Percentiles rank a stretch among this genome's conserved stretches.
Evolutionary conservation across 495 filamentous ascomycete genomes (phyloP).

Genomic region (Annulohypoxylon stygium): DNA sequence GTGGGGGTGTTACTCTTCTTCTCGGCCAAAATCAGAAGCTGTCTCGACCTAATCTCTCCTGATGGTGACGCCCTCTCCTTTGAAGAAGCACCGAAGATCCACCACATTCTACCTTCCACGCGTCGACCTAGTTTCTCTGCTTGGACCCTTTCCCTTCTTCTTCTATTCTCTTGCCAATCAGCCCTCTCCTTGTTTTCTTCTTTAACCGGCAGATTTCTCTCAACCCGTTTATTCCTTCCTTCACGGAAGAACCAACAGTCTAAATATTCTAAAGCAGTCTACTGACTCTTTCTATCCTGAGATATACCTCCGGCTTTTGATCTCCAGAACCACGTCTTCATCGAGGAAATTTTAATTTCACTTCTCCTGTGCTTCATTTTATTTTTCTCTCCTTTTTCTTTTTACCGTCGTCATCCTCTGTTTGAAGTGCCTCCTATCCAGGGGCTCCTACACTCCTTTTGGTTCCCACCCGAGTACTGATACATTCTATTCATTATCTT

Average conservation of each 20-base stretch:
- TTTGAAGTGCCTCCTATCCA: background rate
- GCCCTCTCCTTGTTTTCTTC: conserved; percentile 29
- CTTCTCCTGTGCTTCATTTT: background rate
- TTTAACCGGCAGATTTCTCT: conserved; percentile 33
- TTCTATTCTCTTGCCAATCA: background rate
- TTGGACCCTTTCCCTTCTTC: conserved; percentile 10
- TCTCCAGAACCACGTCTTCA: background rate
- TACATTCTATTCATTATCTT: background rate
- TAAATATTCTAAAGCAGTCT: background rate
- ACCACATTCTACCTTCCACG: conserved; percentile 10
- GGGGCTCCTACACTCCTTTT: conserved; percentile 26
- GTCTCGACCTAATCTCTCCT: conserved; percentile 46
- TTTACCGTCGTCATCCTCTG: background rate
- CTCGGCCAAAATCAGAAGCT: conserved; percentile 45
- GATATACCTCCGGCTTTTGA: background rate
- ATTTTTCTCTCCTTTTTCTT: conserved; percentile 6
- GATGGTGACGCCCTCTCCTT: conserved; percentile 35
- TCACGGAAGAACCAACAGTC: background rate
- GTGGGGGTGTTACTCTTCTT: conserved; percentile 37
- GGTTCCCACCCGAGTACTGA: conserved; percentile 11
- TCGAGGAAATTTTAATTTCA: background rate
- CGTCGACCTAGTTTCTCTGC: background rate
- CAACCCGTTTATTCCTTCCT: conserved; percentile 14
- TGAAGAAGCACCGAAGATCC: conserved; percentile 27
- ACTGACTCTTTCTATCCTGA: background rate